Percentiles rank a stretch among this genome's conserved stretches.
phyloP scores from a whole-genome alignment of 345 rosid species.

The Ceriops zippeliana region DNA sequence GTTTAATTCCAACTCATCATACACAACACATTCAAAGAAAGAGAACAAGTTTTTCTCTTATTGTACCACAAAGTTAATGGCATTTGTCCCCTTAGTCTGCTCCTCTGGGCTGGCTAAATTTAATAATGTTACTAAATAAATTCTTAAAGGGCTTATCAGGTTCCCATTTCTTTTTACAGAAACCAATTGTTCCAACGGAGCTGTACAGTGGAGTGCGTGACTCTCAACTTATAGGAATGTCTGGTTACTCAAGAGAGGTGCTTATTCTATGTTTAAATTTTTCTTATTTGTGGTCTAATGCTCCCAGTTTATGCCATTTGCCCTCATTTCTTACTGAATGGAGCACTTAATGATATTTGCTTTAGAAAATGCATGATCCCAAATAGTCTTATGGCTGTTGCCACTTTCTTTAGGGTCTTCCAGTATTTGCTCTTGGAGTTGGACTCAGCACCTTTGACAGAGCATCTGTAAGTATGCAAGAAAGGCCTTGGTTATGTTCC shows the following conservation, averaged over 20 bases:
- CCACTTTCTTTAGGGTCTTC: slow-evolving; percentile 64
- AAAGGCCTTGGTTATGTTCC: neutral
- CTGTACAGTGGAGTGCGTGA: slow-evolving; percentile 71
- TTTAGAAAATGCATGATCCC: neutral
- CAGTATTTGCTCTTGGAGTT: slow-evolving; percentile 73
- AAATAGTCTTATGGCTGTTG: slow-evolving; percentile 9
- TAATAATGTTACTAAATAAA: neutral
- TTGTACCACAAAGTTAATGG: neutral
- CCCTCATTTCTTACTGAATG: neutral
- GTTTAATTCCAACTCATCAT: no score
- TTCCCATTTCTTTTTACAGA: slow-evolving; percentile 41
- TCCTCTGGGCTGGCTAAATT: neutral
- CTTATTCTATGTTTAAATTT: slow-evolving; percentile 15
- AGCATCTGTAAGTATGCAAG: slow-evolving; percentile 69
- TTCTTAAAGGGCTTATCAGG: slow-evolving; percentile 14
- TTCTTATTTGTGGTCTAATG: slow-evolving; percentile 1
- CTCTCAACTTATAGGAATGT: slow-evolving; percentile 88
- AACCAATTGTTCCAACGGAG: slow-evolving; percentile 78
- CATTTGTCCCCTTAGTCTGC: neutral
- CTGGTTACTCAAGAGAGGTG: slow-evolving; percentile 96
- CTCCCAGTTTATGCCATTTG: neutral
- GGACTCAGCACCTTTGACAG: slow-evolving; percentile 89
- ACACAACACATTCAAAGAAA: no score
- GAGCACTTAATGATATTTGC: neutral
- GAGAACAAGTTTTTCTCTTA: neutral